These are phyloP conservation scores for Colletotrichum eleusines DNA, from an alignment of 2,329 filamentous ascomycete genomes.

Conservation along the genomic window DNA sequence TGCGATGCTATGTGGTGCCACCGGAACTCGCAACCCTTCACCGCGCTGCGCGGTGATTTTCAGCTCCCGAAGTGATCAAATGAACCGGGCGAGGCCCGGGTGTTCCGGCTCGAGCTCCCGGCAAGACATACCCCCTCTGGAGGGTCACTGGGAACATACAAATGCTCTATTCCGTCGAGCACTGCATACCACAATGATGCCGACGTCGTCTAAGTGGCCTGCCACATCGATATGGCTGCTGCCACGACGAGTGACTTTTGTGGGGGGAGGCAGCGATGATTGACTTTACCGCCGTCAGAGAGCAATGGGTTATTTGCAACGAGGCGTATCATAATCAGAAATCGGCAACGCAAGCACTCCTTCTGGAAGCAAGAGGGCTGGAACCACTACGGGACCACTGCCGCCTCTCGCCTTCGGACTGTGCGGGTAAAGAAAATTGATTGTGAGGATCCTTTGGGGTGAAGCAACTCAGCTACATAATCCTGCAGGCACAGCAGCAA, in stretches of 20 bases:
- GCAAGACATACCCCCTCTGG: constrained; percentile 23
- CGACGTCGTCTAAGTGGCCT: background rate
- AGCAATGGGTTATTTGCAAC: constrained; percentile 6
- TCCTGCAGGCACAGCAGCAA: constrained; percentile 26
- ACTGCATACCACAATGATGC: constrained; percentile 20
- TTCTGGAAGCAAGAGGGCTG: background rate
- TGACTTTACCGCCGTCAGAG: constrained; percentile 4
- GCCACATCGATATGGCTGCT: constrained; percentile 2
- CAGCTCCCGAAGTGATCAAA: constrained; percentile 24
- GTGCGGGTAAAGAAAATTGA: constrained; percentile 24
- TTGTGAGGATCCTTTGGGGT: constrained; percentile 16
- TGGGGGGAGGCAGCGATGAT: constrained; percentile 9
- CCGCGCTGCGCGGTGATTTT: background rate
- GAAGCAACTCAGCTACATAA: constrained; percentile 12
- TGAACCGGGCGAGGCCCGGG: constrained; percentile 18
- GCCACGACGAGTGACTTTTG: constrained; percentile 16
- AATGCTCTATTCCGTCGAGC: background rate
- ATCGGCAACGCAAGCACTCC: background rate
- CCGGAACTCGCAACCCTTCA: background rate
- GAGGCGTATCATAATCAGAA: constrained; percentile 12
- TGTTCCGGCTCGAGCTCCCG: constrained; percentile 22
- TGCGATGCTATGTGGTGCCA: background rate
- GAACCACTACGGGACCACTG: background rate
- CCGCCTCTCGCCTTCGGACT: constrained; percentile 9
- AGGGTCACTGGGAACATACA: background rate